A percentile compares a stretch with the other conserved stretches of the same genome.
Conservation (phyloP, 2,329 filamentous ascomycete genomes). For the Stemphylium vesicarium region DNA sequence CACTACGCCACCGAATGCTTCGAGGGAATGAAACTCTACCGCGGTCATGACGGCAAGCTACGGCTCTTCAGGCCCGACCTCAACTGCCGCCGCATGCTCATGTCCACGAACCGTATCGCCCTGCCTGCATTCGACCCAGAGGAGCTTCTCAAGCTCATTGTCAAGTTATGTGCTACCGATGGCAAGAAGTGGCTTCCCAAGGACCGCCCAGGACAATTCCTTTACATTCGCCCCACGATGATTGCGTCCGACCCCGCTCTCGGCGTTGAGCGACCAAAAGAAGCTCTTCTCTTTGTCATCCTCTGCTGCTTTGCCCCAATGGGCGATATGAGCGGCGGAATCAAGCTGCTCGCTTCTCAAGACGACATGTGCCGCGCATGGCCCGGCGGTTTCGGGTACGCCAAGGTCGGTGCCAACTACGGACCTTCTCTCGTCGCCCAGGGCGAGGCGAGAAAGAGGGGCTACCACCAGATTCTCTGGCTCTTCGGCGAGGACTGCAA, state of each 20-base stretch:
- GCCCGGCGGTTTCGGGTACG: constrained; percentile 91
- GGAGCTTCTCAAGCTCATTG: constrained; percentile 76
- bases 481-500: constrained; percentile 77
- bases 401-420: constrained; percentile 94
- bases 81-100: constrained; percentile 71
- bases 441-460: constrained; percentile 71
- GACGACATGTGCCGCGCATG: constrained; percentile 88
- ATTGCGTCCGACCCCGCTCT: constrained; percentile 83
- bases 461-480: constrained; percentile 94
- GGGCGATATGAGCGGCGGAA: constrained; percentile 42
- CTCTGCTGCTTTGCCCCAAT: constrained; percentile 57
- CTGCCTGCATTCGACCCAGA: constrained; percentile 74
- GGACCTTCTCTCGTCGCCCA: constrained; percentile 83
- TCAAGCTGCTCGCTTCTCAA: constrained; percentile 78
- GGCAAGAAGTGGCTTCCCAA: constrained; percentile 80
- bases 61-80: constrained; percentile 78
- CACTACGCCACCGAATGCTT: constrained; percentile 94
- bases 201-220: constrained; percentile 69
- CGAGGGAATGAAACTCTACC: constrained; percentile 80
- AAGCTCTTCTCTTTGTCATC: constrained; percentile 90
- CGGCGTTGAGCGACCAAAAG: constrained; percentile 77
- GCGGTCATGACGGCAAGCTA: constrained; percentile 71
- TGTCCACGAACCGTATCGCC: constrained; percentile 67
- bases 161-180: constrained; percentile 74
- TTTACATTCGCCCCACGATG: constrained; percentile 87